phyloP scores from a whole-genome alignment of 2,329 filamentous ascomycete genomes.

The Phaeosphaeriaceae sp. region DNA sequence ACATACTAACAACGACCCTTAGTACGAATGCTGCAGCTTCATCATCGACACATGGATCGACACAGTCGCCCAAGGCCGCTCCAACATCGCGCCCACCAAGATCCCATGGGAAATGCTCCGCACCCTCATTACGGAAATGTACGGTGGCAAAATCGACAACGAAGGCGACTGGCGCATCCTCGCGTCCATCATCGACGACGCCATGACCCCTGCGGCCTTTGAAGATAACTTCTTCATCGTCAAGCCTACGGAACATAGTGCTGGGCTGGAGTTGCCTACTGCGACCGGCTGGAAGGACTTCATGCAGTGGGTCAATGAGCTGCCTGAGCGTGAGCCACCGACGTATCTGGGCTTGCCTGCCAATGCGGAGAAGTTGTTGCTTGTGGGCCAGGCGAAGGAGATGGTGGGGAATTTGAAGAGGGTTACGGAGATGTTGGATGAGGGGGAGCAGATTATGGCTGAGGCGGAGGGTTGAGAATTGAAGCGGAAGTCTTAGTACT shows the following conservation, averaged over 20 bases:
- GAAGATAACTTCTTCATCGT: conserved; percentile 92
- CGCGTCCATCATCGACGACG: conserved; percentile 72
- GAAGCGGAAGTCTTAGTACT: neutral
- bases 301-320: conserved; percentile 84
- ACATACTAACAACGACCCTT: conserved; percentile 41
- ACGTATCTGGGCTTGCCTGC: conserved; percentile 92
- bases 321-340: conserved; percentile 94
- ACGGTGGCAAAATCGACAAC: conserved; percentile 97
- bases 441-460: conserved; percentile 88
- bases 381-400: conserved; percentile 85
- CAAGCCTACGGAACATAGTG: conserved; percentile 61
- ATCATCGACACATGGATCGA: conserved; percentile 97
- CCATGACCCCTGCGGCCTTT: conserved; percentile 87
- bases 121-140: conserved; percentile 89
- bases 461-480: conserved; percentile 53
- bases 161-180: conserved; percentile 82
- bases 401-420: conserved; percentile 85
- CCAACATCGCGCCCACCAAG: conserved; percentile 91
- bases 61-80: conserved; percentile 78
- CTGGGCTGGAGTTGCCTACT: conserved; percentile 75
- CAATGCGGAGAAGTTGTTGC: conserved; percentile 93
- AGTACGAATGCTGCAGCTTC: conserved; percentile 97
- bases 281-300: conserved; percentile 87
- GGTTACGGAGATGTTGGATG: conserved; percentile 87
- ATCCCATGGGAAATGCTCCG: conserved; percentile 97